phyloP scores from a whole-genome alignment of 257 asterid species.

The Asclepias syriaca region DNA sequence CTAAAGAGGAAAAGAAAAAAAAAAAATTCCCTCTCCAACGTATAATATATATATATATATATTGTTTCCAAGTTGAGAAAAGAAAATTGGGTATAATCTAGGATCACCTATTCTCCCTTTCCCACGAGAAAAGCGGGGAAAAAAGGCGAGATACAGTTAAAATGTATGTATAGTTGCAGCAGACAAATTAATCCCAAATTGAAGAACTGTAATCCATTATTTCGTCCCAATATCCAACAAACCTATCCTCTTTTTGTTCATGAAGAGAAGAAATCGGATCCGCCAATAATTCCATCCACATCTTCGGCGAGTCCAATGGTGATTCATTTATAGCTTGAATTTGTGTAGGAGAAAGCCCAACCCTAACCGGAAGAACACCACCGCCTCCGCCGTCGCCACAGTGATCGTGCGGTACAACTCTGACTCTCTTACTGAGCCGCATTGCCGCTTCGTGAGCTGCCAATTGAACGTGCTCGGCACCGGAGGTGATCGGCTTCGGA shows the following conservation, averaged over 20 bases:
- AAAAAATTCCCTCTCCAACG: not conserved
- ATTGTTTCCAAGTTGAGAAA: not conserved
- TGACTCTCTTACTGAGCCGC: constrained; percentile 15
- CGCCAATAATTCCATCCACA: constrained; percentile 36
- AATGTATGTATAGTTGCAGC: not conserved
- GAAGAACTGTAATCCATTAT: constrained; percentile 23
- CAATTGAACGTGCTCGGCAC: constrained; percentile 32
- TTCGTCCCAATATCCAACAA: too few relatives aligned
- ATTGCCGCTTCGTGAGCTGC: constrained; percentile 57
- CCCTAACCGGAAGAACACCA: constrained; percentile 25
- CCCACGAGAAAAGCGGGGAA: not conserved
- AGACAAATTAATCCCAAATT: constrained; percentile 32
- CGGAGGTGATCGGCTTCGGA: constrained; percentile 37
- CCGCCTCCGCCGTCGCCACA: not conserved
- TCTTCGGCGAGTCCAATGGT: constrained; percentile 59
- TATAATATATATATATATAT: not conserved
- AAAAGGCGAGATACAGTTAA: not conserved
- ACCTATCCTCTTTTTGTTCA: constrained; percentile 18
- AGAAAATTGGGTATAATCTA: not conserved
- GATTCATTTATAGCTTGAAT: constrained; percentile 63
- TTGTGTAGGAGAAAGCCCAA: constrained; percentile 44
- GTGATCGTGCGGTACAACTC: not conserved
- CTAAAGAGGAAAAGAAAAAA: too few relatives aligned
- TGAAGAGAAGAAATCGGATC: constrained; percentile 3
- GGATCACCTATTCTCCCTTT: not conserved